Evolutionary conservation across 2,329 filamentous ascomycete genomes (phyloP), one percentile per base, ranked within the genome.

Genomic region (Paecilomyces sp.): DNA sequence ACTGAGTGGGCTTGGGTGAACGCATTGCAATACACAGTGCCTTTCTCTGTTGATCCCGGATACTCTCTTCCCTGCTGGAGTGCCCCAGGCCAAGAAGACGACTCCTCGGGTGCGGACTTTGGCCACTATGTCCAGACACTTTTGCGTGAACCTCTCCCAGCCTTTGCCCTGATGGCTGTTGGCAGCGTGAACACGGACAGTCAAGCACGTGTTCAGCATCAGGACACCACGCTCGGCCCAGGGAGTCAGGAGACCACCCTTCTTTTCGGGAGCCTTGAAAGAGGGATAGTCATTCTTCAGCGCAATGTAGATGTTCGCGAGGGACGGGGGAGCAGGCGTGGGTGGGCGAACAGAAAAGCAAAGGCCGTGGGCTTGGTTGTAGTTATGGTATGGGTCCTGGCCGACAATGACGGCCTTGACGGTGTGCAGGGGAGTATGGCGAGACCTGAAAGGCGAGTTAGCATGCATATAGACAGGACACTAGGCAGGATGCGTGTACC

Each of bases 311-410:
- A 99, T 97, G 78, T 99, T 99, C 68, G 86, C 85, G 15, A 99
- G 86, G 0, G 91, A 96, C 0, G 93, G 92, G 0, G 94, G 94
- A 1, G 93, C 91, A 3, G 85, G 85, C 0, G 91, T 96, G 0
- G 94, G 94, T 2, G 93, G 88, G 9, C 90, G 90, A 58, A 97
- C 92, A 55, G 91, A 96, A 82, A 99, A 99, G 72, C 90, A 93
- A 61, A 99, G 87, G 52, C 94, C 94, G 75, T 97, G 94, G 56
- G 94, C 94, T 81, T 99, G 94, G 75, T 95, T 95, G 73, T 86
- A 75, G 74, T 96, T 96, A 80, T 99, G 94, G 75, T 99, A 99
- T 2, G 94, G 94, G 73, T 99, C 94, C 79, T 99, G 94, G 65
- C 94, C 94, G 58, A 97, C 77, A 70, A 99, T 92, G 62, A 99